Evolutionary conservation across 2,329 filamentous ascomycete species (phyloP), one percentile per base, ranked within the genome.

Genomic region (Sporothrix brasiliensis): DNA sequence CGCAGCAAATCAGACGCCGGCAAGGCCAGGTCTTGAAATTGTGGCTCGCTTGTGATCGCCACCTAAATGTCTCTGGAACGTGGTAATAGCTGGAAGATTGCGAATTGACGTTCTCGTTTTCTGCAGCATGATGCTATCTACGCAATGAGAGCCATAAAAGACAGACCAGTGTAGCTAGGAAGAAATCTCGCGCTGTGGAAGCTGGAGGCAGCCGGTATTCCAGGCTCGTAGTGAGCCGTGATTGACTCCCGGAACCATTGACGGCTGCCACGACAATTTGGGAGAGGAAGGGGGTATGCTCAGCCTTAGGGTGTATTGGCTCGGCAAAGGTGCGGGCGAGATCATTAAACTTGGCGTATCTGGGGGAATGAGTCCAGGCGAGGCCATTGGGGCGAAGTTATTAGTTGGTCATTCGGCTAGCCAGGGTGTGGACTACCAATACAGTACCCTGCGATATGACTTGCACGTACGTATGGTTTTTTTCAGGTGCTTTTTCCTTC

Each of bases 261-360:
- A 27, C 39, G 39, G 27, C 58, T 41, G 7, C 21, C n/a, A 19
- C 27, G 58, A 30, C 54, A 58, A 47, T 19, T 61, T 61, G 58
- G 58, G 39, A 39, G 58, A 39, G 58, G 52, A 16, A 27, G 58
- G 58, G 58, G 58, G 58, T 47, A 21, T 21, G 21, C 21, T 63
- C 58, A 63, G 58, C 58, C 58, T 63, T 63, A 24, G 58, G 58
- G 39, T 27, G 58, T 63, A 63, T 44, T 61, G 58, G 39, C 58
- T 63, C 58, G 58, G 58, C 58, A 47, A 47, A 63, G 58, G 58
- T 47, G 41, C 58, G 58, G 58, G 58, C 11, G 58, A 47, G 61
- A 34, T 7, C 34, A 9, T 34, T 34, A 34, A 34, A 9, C 34
- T 9, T 30, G 27, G 27, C 58, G 19, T n/a, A 16, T 19, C 16